phyloP scores from a whole-genome alignment of 2,329 filamentous ascomycete species.

The Pseudocercospora fijiensis region DNA sequence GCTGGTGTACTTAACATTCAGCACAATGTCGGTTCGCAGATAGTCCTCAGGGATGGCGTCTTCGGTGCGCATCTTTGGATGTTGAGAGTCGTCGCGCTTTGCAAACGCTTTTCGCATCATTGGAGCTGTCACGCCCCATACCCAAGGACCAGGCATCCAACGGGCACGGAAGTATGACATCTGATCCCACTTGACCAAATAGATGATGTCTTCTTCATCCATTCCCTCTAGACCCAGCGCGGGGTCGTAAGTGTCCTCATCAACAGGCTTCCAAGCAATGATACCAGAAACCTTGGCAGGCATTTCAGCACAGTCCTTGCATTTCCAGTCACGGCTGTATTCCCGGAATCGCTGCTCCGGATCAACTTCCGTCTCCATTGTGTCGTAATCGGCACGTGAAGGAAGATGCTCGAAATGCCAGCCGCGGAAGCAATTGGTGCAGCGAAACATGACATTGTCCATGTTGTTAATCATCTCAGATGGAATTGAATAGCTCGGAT shows the following conservation, averaged over 20 bases:
- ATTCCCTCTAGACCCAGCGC: slow-evolving; percentile 57
- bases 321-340: slow-evolving; percentile 74
- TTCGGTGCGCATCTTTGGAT: slow-evolving; percentile 67
- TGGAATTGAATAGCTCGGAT: slow-evolving; percentile 69
- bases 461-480: slow-evolving; percentile 69
- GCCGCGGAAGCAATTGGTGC: slow-evolving; percentile 69
- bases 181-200: slow-evolving; percentile 83
- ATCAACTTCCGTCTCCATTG: slow-evolving; percentile 50
- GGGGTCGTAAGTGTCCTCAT: slow-evolving; percentile 56
- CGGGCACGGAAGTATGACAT: slow-evolving; percentile 77
- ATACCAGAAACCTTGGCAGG: slow-evolving; percentile 70
- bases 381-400: slow-evolving; percentile 42
- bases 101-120: slow-evolving; percentile 72
- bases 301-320: slow-evolving; percentile 69
- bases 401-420: slow-evolving; percentile 86
- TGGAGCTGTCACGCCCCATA: slow-evolving; percentile 66
- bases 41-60: slow-evolving; percentile 88
- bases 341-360: slow-evolving; percentile 66
- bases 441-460: slow-evolving; percentile 79
- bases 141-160: slow-evolving; percentile 90
- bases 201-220: slow-evolving; percentile 80
- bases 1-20: slow-evolving; percentile 71
- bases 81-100: slow-evolving; percentile 63
- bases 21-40: slow-evolving; percentile 82
- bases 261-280: slow-evolving; percentile 80